These are phyloP conservation scores for Coemansia sp. DNA, from an alignment of 192 early-diverging fungal species.

Conservation along the genomic window DNA sequence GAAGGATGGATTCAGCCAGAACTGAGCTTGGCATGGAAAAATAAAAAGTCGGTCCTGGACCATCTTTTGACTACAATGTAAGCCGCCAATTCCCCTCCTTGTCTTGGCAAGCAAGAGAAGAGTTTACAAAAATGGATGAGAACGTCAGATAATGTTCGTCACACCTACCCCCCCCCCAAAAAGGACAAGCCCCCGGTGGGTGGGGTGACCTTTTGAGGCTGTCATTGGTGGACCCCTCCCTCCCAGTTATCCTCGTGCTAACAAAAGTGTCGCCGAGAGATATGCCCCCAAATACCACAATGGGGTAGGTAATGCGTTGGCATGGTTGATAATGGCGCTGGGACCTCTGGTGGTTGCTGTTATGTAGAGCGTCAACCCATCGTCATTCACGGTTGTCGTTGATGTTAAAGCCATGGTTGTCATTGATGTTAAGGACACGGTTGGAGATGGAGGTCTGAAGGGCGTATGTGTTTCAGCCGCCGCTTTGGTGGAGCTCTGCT, in stretches of 20 bases:
- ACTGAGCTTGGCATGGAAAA: not conserved
- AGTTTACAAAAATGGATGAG: too few relatives aligned
- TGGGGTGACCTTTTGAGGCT: not conserved
- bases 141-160: too few relatives aligned
- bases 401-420: constrained; percentile 4
- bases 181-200: too few relatives aligned
- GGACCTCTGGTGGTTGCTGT: not conserved
- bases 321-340: not conserved
- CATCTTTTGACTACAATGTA: not conserved
- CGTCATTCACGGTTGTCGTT: constrained; percentile 4
- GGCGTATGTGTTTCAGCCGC: too few relatives aligned
- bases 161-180: too few relatives aligned
- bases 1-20: not conserved
- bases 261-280: not conserved
- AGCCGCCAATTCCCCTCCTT: too few relatives aligned
- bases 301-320: not conserved
- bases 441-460: too few relatives aligned
- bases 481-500: too few relatives aligned
- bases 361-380: constrained; percentile 2
- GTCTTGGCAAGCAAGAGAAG: too few relatives aligned
- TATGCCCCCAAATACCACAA: not conserved
- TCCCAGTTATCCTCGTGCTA: not conserved
- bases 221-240: not conserved
- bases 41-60: not conserved
- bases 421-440: constrained; percentile 1